phyloP scores from a whole-genome alignment of 2,329 filamentous ascomycete species.

The Sporothrix dimorphospora region DNA sequence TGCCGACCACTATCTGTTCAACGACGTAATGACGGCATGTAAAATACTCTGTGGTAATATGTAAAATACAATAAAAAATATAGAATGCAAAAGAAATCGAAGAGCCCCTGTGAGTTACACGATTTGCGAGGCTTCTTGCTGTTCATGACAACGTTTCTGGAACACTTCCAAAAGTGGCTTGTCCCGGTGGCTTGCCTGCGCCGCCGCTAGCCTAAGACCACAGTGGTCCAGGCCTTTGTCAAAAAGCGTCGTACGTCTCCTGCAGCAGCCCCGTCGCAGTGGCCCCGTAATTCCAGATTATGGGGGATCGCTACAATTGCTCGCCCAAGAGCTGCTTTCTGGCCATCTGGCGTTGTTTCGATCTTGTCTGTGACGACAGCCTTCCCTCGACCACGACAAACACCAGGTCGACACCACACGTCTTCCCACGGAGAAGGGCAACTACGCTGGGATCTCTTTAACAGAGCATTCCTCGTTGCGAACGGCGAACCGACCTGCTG shows the following conservation, averaged over 20 bases:
- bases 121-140: not conserved
- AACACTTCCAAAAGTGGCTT: slow-evolving; percentile 1
- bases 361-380: not conserved
- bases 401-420: not conserved
- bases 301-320: not conserved
- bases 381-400: not conserved
- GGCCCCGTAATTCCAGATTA: slow-evolving; percentile 18
- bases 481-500: not conserved
- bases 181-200: slow-evolving; percentile 15
- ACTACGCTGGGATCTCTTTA: too few species aligned
- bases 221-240: slow-evolving; percentile 1
- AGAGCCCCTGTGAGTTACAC: not conserved
- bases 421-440: not conserved
- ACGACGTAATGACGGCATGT: not conserved
- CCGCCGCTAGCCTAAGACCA: not conserved
- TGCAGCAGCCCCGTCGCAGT: not conserved
- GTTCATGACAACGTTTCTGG: not conserved
- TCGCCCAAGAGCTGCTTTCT: not conserved
- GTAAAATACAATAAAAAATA: not conserved
- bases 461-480: not conserved
- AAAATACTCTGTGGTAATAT: not conserved
- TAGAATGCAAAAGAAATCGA: not conserved
- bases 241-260: slow-evolving; percentile 4
- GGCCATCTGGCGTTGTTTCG: not conserved
- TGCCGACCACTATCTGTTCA: not conserved